Base-by-base conservation (phyloP, 2,329 filamentous ascomycete genomes). In the Helminthosporium solani region DNA sequence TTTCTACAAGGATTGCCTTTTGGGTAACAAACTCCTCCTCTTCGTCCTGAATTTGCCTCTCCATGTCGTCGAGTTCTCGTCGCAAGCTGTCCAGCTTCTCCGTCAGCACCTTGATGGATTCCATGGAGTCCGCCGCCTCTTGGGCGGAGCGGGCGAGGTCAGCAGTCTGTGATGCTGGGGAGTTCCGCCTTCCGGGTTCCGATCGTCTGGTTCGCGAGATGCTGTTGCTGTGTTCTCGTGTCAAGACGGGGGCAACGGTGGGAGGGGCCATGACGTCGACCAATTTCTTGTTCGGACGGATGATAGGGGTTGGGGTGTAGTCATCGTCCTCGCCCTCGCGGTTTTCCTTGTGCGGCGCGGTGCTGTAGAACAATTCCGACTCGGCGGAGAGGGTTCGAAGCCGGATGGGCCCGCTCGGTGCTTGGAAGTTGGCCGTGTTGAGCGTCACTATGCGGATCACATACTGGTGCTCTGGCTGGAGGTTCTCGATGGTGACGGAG, bases 401-500 rank as follows among this genome's bases (percentile, higher is more conserved):
- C 44, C 94, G 87, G 53, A 97, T 85, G 30, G 95, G 83, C 4
- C 84, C 80, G 68, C 94, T 96, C 30, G 89, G 87, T 0, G 91
- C 90, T 64, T 95, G 90, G 61, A 97, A 97, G 69, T 94, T 95
- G 57, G 91, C 90, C 23, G 86, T 83, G 39, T 92, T 95, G 43
- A 96, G 87, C 31, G 92, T 90, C 57, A 96, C 88, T 43, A 97
- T 89, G 49, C 92, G 86, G 21, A 99, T 85, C 55, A 95, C 95
- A 73, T 97, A 97, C 62, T 91, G 95, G 61, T 88, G 88, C 54
- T 87, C 85, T 0, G 94, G 90, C 59, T 87, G 85, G 7, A 99
- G 78, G 31, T 91, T 90, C 25, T 87, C 90, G 44, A 99, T 90
- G 36, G 88, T 91, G 42, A 96, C 90, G n/a, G 90, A 88, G 0